phyloP scores from a whole-genome alignment of 768 basidiomycete species.

The Leccinum barrowsii region DNA sequence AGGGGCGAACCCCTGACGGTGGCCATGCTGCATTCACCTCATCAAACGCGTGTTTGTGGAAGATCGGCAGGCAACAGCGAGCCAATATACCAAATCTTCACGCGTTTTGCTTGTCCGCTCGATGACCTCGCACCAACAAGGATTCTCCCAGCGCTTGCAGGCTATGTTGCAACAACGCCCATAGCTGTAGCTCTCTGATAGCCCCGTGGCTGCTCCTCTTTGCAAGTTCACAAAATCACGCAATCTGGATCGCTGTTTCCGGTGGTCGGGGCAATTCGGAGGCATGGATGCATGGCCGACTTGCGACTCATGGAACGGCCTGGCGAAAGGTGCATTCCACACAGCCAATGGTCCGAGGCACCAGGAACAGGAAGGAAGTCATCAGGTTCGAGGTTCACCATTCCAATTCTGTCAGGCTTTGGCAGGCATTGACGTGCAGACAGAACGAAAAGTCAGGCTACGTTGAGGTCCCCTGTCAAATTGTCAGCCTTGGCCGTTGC shows the following conservation, averaged over 20 bases:
- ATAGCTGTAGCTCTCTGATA: background rate
- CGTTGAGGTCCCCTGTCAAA: background rate
- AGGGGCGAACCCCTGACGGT: conserved; percentile 22
- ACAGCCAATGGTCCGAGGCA: conserved; percentile 20
- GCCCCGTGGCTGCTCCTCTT: background rate
- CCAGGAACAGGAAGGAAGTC: conserved; percentile 18
- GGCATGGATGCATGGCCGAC: conserved; percentile 10
- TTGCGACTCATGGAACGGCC: conserved; percentile 4
- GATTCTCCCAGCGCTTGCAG: conserved; percentile 1
- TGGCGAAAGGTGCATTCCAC: conserved; percentile 8
- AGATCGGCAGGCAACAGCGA: conserved; percentile 8
- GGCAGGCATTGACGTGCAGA: conserved; percentile 3
- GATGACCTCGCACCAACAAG: background rate
- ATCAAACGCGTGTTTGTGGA: conserved; percentile 18
- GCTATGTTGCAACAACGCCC: background rate
- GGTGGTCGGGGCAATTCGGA: background rate
- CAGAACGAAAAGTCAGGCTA: background rate
- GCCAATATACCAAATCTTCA: background rate
- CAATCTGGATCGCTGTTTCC: background rate
- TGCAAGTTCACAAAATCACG: background rate
- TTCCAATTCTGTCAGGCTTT: background rate
- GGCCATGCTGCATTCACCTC: conserved; percentile 23
- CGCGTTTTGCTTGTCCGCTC: background rate
- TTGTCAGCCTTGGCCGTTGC: background rate
- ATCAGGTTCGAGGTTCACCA: background rate